Base-by-base conservation (phyloP, 768 basidiomycete genomes). In the Lentinula edodes region DNA sequence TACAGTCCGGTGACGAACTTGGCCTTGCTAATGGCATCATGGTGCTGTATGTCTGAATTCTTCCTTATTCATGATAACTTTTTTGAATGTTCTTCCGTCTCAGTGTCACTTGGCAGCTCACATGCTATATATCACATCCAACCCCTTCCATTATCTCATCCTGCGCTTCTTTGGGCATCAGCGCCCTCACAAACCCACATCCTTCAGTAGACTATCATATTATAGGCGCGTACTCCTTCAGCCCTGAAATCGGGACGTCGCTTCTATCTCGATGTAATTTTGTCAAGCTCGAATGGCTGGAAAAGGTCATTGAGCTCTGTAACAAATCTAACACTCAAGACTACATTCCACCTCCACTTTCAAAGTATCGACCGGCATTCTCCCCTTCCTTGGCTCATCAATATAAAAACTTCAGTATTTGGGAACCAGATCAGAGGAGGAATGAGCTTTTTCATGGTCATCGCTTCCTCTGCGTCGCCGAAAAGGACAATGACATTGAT, bases 371-470 rank as follows among this genome's bases (percentile, higher is more conserved):
- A 23, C 90, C 90, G 0, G 61, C 69, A 0, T 89, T 88, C 63
- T 78, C 83, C 13, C 73, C 83, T 0, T 70, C 78, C 2, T 74
- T 91, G 1, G 69, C 79, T 0, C 62, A 80, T 0, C 62, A 75
- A 2, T 75, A 86, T 42, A 85, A 86, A 68, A 74, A 72, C 0
- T 75, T 81, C 67, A 80, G 76, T 32, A 73, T 82, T 2, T 91
- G 90, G 90, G 83, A 86, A 61, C 85, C 86, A 0, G 86, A 86
- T 58, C 86, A 88, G 67, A 83, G 78, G 60, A 78, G 90, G 8
- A 66, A 83, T 8, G 76, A 78, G 52, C 74, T 92, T 66, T 76
- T 91, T 36, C 69, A 71, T 5, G 70, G 71, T 0, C 81, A 76
- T 62, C 77, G 85, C 7, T 90, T 91, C 66, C 67, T 91, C 6